These are phyloP conservation scores for Neospermospora avenae DNA, from an alignment of 2,329 filamentous ascomycete genomes.

Conservation along the genomic window DNA sequence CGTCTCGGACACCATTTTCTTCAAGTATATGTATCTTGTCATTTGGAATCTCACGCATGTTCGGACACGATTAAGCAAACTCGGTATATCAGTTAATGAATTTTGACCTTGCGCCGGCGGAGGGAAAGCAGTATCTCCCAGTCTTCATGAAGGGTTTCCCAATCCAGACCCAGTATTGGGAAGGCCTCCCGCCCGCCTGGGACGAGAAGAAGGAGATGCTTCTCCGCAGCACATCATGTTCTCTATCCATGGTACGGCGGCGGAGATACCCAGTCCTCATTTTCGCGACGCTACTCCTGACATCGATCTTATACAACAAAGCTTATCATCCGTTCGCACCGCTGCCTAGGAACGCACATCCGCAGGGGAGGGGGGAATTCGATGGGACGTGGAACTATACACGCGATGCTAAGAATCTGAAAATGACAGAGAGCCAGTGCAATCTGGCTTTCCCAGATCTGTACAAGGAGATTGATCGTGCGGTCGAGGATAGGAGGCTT, in stretches of 20 bases:
- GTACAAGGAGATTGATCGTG: constrained; percentile 16
- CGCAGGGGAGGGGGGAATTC: not conserved
- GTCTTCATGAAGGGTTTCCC: constrained; percentile 1
- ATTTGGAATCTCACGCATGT: not conserved
- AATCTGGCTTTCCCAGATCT: constrained; percentile 1
- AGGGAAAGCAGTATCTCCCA: not conserved
- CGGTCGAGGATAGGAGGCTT: constrained; percentile 10
- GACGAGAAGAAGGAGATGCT: constrained; percentile 4
- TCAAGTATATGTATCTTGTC: not conserved
- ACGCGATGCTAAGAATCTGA: constrained; percentile 6
- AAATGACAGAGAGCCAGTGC: constrained; percentile 5
- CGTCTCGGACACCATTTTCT: not conserved
- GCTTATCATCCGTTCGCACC: constrained; percentile 2
- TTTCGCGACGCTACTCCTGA: not conserved
- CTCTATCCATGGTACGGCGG: not conserved
- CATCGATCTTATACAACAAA: not conserved
- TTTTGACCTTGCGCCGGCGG: not conserved
- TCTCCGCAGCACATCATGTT: not conserved
- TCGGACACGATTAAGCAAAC: not conserved
- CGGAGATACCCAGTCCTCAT: not conserved
- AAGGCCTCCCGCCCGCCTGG: constrained; percentile 1
- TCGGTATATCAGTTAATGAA: not conserved
- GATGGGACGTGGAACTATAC: constrained; percentile 9
- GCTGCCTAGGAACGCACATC: constrained; percentile 6
- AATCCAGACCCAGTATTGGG: not conserved